Base-by-base conservation (phyloP, 1,284 basidiomycete species). In the Trametes sp. region DNA sequence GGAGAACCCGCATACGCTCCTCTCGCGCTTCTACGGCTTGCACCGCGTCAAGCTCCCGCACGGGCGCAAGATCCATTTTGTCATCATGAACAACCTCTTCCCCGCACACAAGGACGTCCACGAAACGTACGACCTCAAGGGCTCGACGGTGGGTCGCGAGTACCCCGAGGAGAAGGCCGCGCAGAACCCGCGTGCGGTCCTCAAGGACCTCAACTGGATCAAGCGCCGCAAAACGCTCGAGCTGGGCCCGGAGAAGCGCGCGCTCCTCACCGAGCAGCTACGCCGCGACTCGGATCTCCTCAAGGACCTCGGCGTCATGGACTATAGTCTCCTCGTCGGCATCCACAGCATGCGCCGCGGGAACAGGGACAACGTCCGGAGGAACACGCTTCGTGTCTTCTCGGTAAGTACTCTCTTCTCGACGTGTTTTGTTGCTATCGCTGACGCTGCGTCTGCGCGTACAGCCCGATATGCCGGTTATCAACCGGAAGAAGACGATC, bases 21-120 rank as follows among this genome's bases (percentile, higher is more conserved):
- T 99, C 3, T 95, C 92, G 19, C 85, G 97, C 16, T 98, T 99
- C 79, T 99, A 98, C 74, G 97, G 97, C 13, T 82, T 99, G 14
- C 97, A 99, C 73, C 92, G 97, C 57, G 97, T 99, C 69, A 98
- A 99, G 80, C 86, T 99, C 4, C 97, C 97, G 0, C 85, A 87
- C 24, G 97, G 97, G 0, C 84, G 86, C 56, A 99, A 99, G 81
- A 98, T 99, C 60, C 97, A 99, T 77, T 99, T 99, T 75, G 95
- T 98, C 60, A 98, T 99, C 79, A 98, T 99, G 96, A 99, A 99
- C 83, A 99, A 99, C 76, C 85, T 99, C 48, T 98, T 99, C 81
- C 97, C 97, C 0, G 93, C 97, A 0, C 97, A 98, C 79, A 89
- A 95, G 69, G 98, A 99, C 76, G 87, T 99, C 51, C 97, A 99